These are phyloP conservation scores for Penicillium sp. DNA, from an alignment of 2,329 filamentous ascomycete genomes.

Conservation along the genomic window DNA sequence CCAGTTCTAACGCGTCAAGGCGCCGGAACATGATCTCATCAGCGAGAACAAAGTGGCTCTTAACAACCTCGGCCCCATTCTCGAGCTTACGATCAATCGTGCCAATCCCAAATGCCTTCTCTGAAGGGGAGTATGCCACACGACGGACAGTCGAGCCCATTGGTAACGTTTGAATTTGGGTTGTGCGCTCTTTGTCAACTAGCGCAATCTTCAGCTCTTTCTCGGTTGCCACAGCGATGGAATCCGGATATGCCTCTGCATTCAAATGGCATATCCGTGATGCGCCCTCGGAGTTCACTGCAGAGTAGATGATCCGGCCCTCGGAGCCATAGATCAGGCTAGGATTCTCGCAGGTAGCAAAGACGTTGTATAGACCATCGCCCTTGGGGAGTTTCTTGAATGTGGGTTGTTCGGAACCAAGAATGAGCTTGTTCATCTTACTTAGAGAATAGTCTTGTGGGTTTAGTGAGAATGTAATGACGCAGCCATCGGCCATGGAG, in stretches of 20 bases:
- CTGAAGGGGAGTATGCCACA: constrained; percentile 75
- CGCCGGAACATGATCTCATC: constrained; percentile 86
- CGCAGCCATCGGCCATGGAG: constrained; percentile 87
- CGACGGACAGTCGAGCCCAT: constrained; percentile 81
- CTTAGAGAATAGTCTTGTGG: constrained; percentile 61
- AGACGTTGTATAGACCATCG: constrained; percentile 70
- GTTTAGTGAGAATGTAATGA: constrained; percentile 77
- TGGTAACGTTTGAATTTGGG: constrained; percentile 77
- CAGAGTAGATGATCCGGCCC: constrained; percentile 85
- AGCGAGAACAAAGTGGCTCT: constrained; percentile 80
- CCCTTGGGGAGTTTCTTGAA: constrained; percentile 73
- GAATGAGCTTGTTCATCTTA: constrained; percentile 73
- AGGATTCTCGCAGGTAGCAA: constrained; percentile 90
- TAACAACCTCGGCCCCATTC: constrained; percentile 69
- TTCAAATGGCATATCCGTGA: constrained; percentile 80
- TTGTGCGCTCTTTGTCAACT: constrained; percentile 81
- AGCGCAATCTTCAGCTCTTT: constrained; percentile 73
- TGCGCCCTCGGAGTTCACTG: constrained; percentile 84
- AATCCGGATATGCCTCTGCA: constrained; percentile 72
- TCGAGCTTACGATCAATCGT: constrained; percentile 74
- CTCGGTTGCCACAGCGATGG: constrained; percentile 76
- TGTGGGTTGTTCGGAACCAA: constrained; percentile 80
- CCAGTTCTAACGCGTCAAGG: constrained; percentile 67
- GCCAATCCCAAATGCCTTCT: constrained; percentile 82
- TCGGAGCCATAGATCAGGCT: constrained; percentile 90